Percentiles rank a stretch among this genome's conserved stretches.
Evolutionary conservation across 2,329 filamentous ascomycete genomes (phyloP).

Genomic region (Fusarium nygamai): DNA sequence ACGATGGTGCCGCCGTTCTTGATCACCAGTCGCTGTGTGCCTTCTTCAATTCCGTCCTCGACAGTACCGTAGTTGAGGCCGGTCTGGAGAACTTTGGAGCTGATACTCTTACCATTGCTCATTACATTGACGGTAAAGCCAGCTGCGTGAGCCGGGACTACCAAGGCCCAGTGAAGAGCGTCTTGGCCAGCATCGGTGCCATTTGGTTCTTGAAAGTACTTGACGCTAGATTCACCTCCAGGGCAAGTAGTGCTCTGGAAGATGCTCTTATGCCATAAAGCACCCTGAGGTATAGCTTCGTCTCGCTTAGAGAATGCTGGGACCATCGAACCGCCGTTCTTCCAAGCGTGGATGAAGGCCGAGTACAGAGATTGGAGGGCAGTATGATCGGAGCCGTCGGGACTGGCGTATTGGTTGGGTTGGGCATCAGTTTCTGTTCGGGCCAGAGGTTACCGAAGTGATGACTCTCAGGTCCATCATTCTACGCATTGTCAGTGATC

Average conservation of each 20-base stretch:
- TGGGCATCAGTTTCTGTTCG: not conserved
- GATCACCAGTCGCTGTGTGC: not conserved
- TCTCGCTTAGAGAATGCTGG: not conserved
- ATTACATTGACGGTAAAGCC: not conserved
- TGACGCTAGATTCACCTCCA: not conserved
- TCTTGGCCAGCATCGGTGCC: not conserved
- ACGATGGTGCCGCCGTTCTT: not conserved
- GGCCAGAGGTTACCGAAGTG: not conserved
- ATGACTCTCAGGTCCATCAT: not conserved
- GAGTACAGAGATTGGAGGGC: not conserved
- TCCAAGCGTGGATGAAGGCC: not conserved
- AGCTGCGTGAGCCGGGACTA: not conserved
- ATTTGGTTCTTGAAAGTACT: not conserved
- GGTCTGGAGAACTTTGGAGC: not conserved
- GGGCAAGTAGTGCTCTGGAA: not conserved
- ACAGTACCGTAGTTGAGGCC: not conserved
- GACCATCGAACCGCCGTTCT: not conserved
- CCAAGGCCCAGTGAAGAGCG: not conserved
- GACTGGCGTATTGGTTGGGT: not conserved
- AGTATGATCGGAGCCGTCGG: not conserved
- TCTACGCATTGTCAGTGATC: not conserved
- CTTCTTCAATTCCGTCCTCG: not conserved
- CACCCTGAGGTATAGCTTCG: not conserved
- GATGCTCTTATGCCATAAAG: not conserved
- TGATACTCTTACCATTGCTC: not conserved